These are phyloP conservation scores for Allomyces javanicus DNA, from an alignment of 192 early-diverging fungal genomes.

Conservation along the genomic window DNA sequence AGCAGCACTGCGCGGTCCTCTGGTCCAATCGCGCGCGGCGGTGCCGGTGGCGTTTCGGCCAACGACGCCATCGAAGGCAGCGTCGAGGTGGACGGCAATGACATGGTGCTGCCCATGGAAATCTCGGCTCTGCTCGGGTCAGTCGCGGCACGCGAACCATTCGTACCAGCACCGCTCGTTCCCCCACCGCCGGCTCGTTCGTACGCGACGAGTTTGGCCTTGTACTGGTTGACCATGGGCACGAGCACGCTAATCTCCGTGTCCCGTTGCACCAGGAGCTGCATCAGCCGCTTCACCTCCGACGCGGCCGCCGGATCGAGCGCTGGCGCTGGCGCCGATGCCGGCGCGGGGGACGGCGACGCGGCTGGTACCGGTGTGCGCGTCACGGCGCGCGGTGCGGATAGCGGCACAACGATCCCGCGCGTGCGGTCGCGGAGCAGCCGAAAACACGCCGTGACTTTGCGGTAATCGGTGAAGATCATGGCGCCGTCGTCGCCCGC, in stretches of 20 bases:
- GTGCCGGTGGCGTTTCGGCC: not conserved
- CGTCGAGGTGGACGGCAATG: no score
- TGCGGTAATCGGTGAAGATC: constrained; percentile 22
- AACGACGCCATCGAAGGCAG: no score
- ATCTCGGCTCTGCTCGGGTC: no score
- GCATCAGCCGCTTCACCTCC: not conserved
- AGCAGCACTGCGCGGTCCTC: constrained; percentile 36
- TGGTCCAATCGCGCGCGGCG: not conserved
- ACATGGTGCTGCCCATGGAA: no score
- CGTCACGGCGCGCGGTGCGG: not conserved
- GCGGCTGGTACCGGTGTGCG: not conserved
- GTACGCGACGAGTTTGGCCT: not conserved
- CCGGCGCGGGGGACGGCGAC: not conserved
- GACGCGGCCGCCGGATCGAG: not conserved
- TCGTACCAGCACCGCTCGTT: no score
- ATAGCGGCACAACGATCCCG: no score
- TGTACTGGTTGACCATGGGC: constrained; percentile 3
- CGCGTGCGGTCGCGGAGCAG: constrained; percentile 6
- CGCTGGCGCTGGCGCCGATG: not conserved
- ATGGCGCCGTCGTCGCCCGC: constrained; percentile 11
- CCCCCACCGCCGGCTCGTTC: no score
- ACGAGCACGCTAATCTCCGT: constrained; percentile 2
- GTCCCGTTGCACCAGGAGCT: constrained; percentile 1
- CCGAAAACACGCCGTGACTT: constrained; percentile 24
- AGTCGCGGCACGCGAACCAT: no score